Evolutionary conservation across 768 basidiomycete species (phyloP), one percentile per base, ranked within the genome.

Genomic region (Strobilomyces confusus): DNA sequence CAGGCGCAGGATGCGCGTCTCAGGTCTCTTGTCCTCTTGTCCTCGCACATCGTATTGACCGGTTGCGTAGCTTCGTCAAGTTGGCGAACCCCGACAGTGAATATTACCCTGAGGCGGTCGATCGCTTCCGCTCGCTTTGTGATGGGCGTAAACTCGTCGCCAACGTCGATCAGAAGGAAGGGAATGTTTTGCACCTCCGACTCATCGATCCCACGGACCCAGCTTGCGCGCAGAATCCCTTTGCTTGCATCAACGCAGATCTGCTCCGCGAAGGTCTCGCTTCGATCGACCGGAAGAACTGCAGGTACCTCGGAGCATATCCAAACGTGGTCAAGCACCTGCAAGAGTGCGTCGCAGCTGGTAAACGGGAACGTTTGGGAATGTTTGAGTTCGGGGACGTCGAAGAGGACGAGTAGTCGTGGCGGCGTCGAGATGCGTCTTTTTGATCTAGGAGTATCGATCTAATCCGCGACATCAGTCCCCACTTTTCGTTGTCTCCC

Each of bases 71-170:
- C 66, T 98, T 98, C 67, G 76, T 98, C 56, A 92, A 89, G 68
- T 80, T 95, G 33, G 83, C 86, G 19, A 82, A 83, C 17, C 73
- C 82, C 9, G 84, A 87, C 9, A 93, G 86, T 68, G 97, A 99
- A 55, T 97, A 98, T 71, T 82, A 87, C 46, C 65, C 73, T 1
- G 95, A 98, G 53, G 89, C 95, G 4, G 67, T 93, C 44, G 87
- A 91, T 46, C 85, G 90, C 46, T 98, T 98, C 84, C 83, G 86
- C 23, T 70, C 79, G 15, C 75, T 94, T 19, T 90, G 88, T 59
- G 93, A 94, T 71, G 92, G 92, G n/a, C 87, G 93, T 49, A 94
- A 94, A 64, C 79, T 98, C n/a, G 76, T 98, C 45, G 97, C 94
- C n/a, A 98, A 95, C 72, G 76, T 94, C 53, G 97, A 99, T 69